These are phyloP conservation scores for Ganoderma sinense DNA, from an alignment of 1,284 basidiomycete species.

Conservation along the genomic window DNA sequence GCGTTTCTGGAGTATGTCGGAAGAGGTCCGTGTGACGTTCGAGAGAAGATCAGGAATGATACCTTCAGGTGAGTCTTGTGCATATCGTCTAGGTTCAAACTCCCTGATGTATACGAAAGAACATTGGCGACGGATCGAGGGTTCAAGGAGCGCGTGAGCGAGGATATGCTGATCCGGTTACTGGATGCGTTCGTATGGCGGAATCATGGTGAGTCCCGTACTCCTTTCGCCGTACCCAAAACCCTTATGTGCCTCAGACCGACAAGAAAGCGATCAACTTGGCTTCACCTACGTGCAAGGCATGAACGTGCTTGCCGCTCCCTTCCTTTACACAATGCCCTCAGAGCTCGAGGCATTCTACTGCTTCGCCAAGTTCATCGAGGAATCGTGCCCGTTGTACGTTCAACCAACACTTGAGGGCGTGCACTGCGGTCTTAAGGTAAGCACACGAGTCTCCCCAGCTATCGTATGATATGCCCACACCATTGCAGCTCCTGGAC, in stretches of 20 bases:
- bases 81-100: not conserved
- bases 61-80: constrained; percentile 67
- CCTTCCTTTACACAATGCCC: constrained; percentile 95
- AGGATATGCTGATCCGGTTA: constrained; percentile 95
- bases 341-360: constrained; percentile 97
- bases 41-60: constrained; percentile 89
- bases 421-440: constrained; percentile 93
- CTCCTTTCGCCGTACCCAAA: too few relatives aligned
- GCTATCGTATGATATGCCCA: not conserved
- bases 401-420: constrained; percentile 96
- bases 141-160: constrained; percentile 94
- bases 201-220: constrained; percentile 68
- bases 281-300: constrained; percentile 96
- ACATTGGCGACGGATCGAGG: constrained; percentile 95
- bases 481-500: constrained; percentile 79
- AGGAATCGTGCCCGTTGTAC: constrained; percentile 91
- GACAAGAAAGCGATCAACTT: constrained; percentile 74
- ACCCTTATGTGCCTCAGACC: constrained; percentile 52
- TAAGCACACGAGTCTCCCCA: constrained; percentile 43
- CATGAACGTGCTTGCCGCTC: constrained; percentile 98
- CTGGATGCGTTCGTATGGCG: constrained; percentile 98
- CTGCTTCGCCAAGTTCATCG: constrained; percentile 95
- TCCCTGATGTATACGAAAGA: constrained; percentile 52
- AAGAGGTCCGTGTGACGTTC: constrained; percentile 85
- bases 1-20: constrained; percentile 85